These are phyloP conservation scores for Pythium biforme DNA, from an alignment of 352 stramenopile genomes.

Conservation along the genomic window DNA sequence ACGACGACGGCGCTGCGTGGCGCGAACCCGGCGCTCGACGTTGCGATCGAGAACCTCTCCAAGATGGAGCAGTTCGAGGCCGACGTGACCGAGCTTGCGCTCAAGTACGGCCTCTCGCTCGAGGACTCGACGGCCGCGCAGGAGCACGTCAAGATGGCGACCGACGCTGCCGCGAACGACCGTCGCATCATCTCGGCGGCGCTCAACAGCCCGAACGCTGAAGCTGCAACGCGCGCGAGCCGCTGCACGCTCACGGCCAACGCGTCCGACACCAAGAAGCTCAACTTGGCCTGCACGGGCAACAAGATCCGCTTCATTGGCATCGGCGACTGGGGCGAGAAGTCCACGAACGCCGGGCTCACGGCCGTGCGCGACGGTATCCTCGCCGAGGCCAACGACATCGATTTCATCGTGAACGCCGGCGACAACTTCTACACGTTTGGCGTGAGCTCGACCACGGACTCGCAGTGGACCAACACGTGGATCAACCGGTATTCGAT, in stretches of 20 bases:
- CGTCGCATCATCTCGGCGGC: slow-evolving; percentile 22
- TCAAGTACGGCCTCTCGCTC: slow-evolving; percentile 32
- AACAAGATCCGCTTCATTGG: slow-evolving; percentile 29
- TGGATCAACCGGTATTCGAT: slow-evolving; percentile 27
- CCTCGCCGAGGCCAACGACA: slow-evolving; percentile 15
- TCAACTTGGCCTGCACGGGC: slow-evolving; percentile 22
- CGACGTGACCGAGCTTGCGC: slow-evolving; percentile 28
- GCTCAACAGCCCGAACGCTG: slow-evolving; percentile 6
- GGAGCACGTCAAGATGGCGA: slow-evolving; percentile 27
- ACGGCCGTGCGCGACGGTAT: slow-evolving; percentile 23
- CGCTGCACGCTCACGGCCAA: slow-evolving; percentile 28
- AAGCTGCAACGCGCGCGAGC: slow-evolving; percentile 15
- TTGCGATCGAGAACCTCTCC: slow-evolving; percentile 23
- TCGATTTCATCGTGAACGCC: slow-evolving; percentile 28
- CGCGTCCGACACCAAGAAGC: slow-evolving; percentile 24
- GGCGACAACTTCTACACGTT: slow-evolving; percentile 32
- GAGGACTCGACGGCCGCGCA: slow-evolving; percentile 23
- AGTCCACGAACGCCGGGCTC: slow-evolving; percentile 18
- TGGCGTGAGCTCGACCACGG: slow-evolving; percentile 19
- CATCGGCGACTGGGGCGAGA: slow-evolving; percentile 28
- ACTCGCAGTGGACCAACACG: slow-evolving; percentile 27
- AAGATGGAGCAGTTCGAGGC: slow-evolving; percentile 31
- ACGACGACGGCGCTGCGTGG: slow-evolving; percentile 8
- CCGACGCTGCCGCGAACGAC: slow-evolving; percentile 20
- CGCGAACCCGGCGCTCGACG: slow-evolving; percentile 20